Evolutionary conservation across 371 early-diverging fungal genomes (phyloP).

Genomic region (Syncephalastrum contaminatum): DNA sequence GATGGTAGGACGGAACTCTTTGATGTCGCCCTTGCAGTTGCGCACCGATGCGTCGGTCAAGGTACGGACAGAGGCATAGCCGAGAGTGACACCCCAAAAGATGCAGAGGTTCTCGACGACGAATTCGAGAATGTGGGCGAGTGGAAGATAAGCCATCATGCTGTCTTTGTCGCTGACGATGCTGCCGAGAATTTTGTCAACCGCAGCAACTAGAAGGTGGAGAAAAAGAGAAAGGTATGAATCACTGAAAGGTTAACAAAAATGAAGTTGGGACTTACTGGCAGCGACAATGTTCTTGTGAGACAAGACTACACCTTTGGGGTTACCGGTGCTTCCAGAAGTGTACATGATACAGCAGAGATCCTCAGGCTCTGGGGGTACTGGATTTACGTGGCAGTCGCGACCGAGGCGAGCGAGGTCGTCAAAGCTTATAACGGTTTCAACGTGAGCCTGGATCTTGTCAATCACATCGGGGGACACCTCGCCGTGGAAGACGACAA

Average conservation of each 20-base stretch:
- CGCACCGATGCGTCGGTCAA: conserved; percentile 90
- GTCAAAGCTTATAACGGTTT: conserved; percentile 37
- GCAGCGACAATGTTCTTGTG: conserved; percentile 84
- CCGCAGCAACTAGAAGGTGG: conserved; percentile 55
- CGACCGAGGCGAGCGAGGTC: conserved; percentile 65
- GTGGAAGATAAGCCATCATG: conserved; percentile 91
- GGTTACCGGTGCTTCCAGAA: conserved; percentile 90
- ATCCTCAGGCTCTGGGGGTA: conserved; percentile 72
- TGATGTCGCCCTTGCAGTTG: conserved; percentile 93
- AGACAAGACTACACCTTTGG: conserved; percentile 89
- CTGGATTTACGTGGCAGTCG: conserved; percentile 58
- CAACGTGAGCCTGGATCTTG: conserved; percentile 19
- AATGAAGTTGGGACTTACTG: conserved; percentile 35
- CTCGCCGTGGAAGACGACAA: conserved; percentile 79
- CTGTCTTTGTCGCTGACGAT: conserved; percentile 51
- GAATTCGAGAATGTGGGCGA: conserved; percentile 93
- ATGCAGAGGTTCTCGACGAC: conserved; percentile 76
- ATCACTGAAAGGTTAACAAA: conserved; percentile 1
- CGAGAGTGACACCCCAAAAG: conserved; percentile 77
- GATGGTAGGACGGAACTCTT: conserved; percentile 88
- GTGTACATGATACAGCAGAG: conserved; percentile 96
- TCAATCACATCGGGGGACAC: conserved; percentile 46
- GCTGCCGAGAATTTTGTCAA: conserved; percentile 49
- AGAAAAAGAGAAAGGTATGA: conserved; percentile 7
- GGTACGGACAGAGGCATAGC: conserved; percentile 88